Conservation (phyloP, 768 basidiomycete genomes). For the Crucibulum laeve region DNA sequence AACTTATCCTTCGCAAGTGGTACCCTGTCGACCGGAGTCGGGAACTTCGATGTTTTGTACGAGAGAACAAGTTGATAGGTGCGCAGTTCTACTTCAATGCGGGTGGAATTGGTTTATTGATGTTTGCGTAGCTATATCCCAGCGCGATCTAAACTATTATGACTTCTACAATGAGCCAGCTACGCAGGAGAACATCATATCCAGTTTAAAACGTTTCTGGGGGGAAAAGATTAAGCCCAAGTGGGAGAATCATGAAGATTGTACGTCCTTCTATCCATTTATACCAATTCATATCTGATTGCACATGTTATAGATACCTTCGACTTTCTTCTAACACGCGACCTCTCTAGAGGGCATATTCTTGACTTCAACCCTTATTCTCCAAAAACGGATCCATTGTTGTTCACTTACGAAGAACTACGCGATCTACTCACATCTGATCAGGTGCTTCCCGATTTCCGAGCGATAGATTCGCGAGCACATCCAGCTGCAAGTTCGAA, state of each 20-base stretch:
- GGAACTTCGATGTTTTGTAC: constrained; percentile 90
- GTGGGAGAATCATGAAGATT: constrained; percentile 59
- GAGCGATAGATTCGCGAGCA: constrained; percentile 67
- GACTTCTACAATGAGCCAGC: constrained; percentile 70
- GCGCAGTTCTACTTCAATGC: constrained; percentile 11
- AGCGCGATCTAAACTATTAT: constrained; percentile 87
- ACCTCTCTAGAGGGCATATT: constrained; percentile 71
- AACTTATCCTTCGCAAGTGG: constrained; percentile 90
- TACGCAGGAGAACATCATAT: constrained; percentile 48
- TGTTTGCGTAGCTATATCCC: constrained; percentile 63
- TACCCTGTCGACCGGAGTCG: constrained; percentile 79
- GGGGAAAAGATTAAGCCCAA: constrained; percentile 53
- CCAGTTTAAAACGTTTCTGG: constrained; percentile 62
- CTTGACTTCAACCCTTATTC: constrained; percentile 92
- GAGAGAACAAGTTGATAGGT: constrained; percentile 72
- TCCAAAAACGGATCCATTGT: constrained; percentile 78
- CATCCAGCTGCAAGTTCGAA: constrained; percentile 68
- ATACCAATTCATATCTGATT: constrained; percentile 1
- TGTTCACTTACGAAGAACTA: constrained; percentile 83
- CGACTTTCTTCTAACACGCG: constrained; percentile 83
- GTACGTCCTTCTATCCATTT: constrained; percentile 37
- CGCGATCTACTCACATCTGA: constrained; percentile 25
- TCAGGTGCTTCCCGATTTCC: constrained; percentile 35
- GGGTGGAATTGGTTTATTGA: not conserved
- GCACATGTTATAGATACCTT: constrained; percentile 57